Evolutionary conservation across 164 flowering plant genomes (phyloP), one percentile per base, ranked within the genome.

Genomic region (Amborella trichopoda): DNA sequence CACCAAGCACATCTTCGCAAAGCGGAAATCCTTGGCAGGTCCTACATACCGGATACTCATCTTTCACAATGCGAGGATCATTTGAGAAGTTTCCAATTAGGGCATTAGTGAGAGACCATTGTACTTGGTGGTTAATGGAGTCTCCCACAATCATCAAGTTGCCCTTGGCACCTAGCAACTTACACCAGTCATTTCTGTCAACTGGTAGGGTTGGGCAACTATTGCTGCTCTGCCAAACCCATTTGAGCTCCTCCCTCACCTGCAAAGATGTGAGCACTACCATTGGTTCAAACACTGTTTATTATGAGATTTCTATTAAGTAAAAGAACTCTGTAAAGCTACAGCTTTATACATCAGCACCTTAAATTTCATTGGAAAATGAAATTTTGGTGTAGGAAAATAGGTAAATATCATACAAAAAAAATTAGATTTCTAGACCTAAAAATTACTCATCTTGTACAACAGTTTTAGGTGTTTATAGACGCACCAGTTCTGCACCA

Each of bases 171-270:
- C 41, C 41, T 9, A 38, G 16, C 8, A 38, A 22, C 41, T 38
- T 38, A 22, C 41, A 38, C 21, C 16, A 4, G 6, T 38, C 41
- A n/a, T 38, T 22, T 22, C 41, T 19, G 41, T 38, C 17, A 6
- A 38, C 41, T 2, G n/a, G 41, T 38, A 16, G 14, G 41, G 20
- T 38, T 3, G 14, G 41, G 16, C 41, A 38, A 2, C 21, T 38
- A 18, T 38, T 22, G 16, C 20, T 38, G 2, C 21, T 38, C 6
- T 6, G 16, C 41, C 41, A 38, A 10, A 38, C 41, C 41, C 41
- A 38, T n/a, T 38, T 38, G 20, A 38, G 41, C 20, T 11, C 41
- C 6, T 38, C 41, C 20, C 41, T 38, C 17, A 38, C 41, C 41
- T 38, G 41, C 41, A 38, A 38, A 9, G 6, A 17, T 33, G 37